These are phyloP conservation scores for Synchytrium microbalum DNA, from an alignment of 371 early-diverging fungal genomes.

Conservation along the genomic window DNA sequence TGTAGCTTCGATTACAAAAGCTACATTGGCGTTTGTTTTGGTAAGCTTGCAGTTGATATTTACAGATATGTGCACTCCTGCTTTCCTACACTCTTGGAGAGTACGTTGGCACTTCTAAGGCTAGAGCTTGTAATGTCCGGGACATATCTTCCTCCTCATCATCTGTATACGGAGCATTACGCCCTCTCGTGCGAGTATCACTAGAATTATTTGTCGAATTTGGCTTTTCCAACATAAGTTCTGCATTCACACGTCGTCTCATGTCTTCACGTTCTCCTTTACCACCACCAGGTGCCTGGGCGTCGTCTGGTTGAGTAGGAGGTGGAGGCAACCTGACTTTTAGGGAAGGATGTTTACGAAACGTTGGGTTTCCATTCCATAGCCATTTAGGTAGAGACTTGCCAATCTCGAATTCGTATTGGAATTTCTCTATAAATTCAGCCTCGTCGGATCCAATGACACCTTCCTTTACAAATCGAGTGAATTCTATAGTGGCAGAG, in stretches of 20 bases:
- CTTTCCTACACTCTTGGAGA: background rate
- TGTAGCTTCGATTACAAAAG: too few species aligned
- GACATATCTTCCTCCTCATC: slow-evolving; percentile 17
- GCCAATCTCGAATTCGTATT: slow-evolving; percentile 57
- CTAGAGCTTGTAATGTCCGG: slow-evolving; percentile 21
- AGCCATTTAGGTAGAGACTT: slow-evolving; percentile 61
- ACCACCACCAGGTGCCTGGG: background rate
- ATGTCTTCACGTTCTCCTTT: background rate
- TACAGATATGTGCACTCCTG: too few species aligned
- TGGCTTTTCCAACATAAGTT: background rate
- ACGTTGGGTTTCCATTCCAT: slow-evolving; percentile 59
- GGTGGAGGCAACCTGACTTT: slow-evolving; percentile 26
- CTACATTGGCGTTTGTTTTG: too few species aligned
- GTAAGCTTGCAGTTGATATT: too few species aligned
- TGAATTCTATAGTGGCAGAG: slow-evolving; percentile 41
- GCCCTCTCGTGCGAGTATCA: background rate
- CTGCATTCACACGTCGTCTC: background rate
- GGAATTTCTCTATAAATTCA: slow-evolving; percentile 82
- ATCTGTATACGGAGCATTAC: slow-evolving; percentile 3
- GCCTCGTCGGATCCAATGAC: slow-evolving; percentile 76
- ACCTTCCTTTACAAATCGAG: slow-evolving; percentile 46
- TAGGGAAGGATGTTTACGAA: slow-evolving; percentile 53
- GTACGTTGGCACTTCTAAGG: slow-evolving; percentile 12
- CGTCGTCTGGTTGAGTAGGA: background rate
- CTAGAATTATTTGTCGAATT: background rate